Conservation (phyloP, 257 asterid genomes). For the Plantago major region DNA sequence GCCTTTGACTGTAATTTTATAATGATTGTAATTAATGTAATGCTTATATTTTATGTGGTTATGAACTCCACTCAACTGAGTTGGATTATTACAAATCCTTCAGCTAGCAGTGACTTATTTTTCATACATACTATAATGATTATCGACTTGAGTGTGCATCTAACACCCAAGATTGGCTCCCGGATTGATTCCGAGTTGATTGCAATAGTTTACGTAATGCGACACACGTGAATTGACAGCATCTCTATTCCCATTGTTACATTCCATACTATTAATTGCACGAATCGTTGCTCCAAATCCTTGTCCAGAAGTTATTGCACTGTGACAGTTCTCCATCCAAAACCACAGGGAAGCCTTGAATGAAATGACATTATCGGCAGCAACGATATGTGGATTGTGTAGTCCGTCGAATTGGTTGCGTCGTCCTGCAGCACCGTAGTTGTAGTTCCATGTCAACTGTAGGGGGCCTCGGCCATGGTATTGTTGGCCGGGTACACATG, state of each 20-base stretch:
- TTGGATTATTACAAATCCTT: too few species aligned
- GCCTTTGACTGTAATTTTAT: too few species aligned
- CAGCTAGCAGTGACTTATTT: too few species aligned
- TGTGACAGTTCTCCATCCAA: constrained; percentile 38
- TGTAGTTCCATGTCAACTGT: constrained; percentile 38
- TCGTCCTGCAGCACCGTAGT: constrained; percentile 36
- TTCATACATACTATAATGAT: too few species aligned
- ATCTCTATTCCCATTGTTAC: constrained; percentile 5
- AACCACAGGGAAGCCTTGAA: constrained; percentile 36
- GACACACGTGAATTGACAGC: not conserved
- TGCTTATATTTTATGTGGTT: too few species aligned
- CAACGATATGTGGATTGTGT: constrained; percentile 30
- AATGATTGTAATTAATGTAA: too few species aligned
- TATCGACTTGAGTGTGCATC: too few species aligned
- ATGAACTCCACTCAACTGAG: too few species aligned
- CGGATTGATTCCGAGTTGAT: not conserved
- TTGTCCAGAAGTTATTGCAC: constrained; percentile 25
- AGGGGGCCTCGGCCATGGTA: constrained; percentile 40
- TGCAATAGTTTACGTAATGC: not conserved
- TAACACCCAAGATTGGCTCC: too few species aligned
- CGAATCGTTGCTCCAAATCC: constrained; percentile 40
- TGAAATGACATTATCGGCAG: constrained; percentile 24
- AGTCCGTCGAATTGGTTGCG: constrained; percentile 33
- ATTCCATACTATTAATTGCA: constrained; percentile 31
- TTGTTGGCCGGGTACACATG: constrained; percentile 19